Base-by-base conservation (phyloP, 1,284 basidiomycete species). In the Xerocomus alliaceus region DNA sequence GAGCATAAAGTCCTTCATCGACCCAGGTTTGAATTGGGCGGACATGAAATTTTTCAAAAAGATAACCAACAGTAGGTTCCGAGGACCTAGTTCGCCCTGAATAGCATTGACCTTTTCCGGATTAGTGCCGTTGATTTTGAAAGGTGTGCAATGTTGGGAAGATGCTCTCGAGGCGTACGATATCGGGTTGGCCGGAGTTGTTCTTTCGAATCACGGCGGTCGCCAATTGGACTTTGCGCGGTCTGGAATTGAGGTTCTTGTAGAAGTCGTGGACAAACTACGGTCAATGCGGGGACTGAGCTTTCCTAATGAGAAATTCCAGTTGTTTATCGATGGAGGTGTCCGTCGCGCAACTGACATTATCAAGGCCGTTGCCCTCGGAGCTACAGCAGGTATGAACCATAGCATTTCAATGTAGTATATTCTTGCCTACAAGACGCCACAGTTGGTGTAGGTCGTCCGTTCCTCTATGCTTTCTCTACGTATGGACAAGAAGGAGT, bases 91-190 rank as follows among this genome's bases (percentile, higher is more conserved):
- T 32, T 39, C 28, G 13, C 28, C 37, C n/a, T 60, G 39, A 29
- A 53, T 24, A 32, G 20, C 13, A 37, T 50, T 60, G 31, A 62
- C 29, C 18, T 32, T 15, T 32, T 54, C 56, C 29, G 52, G 37
- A 39, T 6, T 68, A 91, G 90, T 97, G 92, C 94, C 95, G 18
- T 80, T 98, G 60, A 87, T 97, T 62, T 81, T 98, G 55, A 98
- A 98, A 77, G 94, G 95, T 58, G 92, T 97, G 4, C 94, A 96
- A 76, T 89, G 89, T 68, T 96, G 93, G 93, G 94, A 97, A 85
- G 95, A 98, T 74, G 93, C 94, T 0, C 83, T 98, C 1, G 81
- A 89, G 69, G 96, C 96, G 4, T 95, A 94, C 68, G 95, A 98
- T 69, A 78, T 80, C 0, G 92, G 93, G 8, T 78, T 92, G 46